phyloP scores from a whole-genome alignment of 495 filamentous ascomycete genomes.

The Elasticomyces elasticus region DNA sequence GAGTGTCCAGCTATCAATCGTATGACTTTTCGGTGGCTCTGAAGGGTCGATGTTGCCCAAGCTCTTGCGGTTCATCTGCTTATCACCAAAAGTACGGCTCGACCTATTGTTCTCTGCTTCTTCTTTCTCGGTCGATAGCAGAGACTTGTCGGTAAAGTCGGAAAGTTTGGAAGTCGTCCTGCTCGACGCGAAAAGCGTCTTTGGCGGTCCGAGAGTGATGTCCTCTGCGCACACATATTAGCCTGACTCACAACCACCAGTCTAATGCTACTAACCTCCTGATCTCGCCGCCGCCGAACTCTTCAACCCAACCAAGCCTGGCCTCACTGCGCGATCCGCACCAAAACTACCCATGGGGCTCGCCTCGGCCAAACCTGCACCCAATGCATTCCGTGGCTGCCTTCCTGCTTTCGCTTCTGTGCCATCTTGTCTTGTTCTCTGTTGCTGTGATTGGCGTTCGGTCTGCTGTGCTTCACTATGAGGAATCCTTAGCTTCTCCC shows the following conservation, averaged over 20 bases:
- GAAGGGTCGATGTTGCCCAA: conserved; percentile 39
- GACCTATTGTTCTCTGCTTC: conserved; percentile 11
- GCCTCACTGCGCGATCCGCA: conserved; percentile 10
- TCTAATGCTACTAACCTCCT: conserved; percentile 9
- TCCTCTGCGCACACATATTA: conserved; percentile 10
- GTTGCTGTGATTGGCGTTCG: conserved; percentile 7
- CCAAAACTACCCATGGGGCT: conserved; percentile 21
- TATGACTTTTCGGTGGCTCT: conserved; percentile 39
- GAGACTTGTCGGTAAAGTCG: conserved; percentile 13
- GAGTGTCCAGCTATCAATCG: conserved; percentile 51
- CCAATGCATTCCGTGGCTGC: neutral
- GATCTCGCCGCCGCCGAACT: neutral
- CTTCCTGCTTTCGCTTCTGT: neutral
- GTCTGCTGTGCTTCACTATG: conserved; percentile 18
- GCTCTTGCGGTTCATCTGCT: conserved; percentile 24
- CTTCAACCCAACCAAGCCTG: conserved; percentile 7
- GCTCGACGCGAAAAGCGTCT: conserved; percentile 17
- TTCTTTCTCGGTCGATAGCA: conserved; percentile 21
- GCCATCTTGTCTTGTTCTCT: conserved; percentile 1
- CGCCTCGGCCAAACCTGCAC: conserved; percentile 4
- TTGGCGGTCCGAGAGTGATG: conserved; percentile 17
- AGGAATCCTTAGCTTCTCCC: conserved; percentile 22
- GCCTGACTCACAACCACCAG: neutral
- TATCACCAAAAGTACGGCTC: conserved; percentile 24
- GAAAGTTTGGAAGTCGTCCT: conserved; percentile 9